phyloP scores from a whole-genome alignment of 2,329 filamentous ascomycete genomes.

The Talaromyces verruculosus region DNA sequence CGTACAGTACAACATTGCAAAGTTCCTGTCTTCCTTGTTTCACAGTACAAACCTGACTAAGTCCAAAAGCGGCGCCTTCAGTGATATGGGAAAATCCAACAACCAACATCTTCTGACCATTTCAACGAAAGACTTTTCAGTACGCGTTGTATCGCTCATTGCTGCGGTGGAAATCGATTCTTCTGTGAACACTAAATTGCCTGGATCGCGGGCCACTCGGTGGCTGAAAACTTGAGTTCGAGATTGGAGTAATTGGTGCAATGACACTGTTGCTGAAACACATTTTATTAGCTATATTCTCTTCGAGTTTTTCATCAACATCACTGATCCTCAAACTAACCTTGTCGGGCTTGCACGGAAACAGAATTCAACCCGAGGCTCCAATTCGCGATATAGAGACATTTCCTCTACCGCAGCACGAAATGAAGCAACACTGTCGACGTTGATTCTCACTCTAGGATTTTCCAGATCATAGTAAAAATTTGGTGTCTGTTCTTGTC shows the following conservation, averaged over 20 bases:
- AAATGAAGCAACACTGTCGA: background rate
- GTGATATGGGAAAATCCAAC: background rate
- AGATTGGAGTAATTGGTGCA: background rate
- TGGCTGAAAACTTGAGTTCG: background rate
- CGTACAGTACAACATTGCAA: background rate
- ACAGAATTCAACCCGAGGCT: background rate
- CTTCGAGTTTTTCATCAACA: background rate
- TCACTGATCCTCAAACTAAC: background rate
- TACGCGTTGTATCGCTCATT: background rate
- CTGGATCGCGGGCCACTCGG: background rate
- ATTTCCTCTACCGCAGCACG: background rate
- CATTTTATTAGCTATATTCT: background rate
- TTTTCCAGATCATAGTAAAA: constrained; percentile 3
- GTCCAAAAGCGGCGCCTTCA: background rate
- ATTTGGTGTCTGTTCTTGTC: background rate
- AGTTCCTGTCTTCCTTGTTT: background rate
- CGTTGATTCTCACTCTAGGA: background rate
- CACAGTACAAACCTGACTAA: background rate
- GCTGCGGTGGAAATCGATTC: background rate
- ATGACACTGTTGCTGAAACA: background rate
- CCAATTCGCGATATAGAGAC: background rate
- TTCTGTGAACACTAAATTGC: background rate
- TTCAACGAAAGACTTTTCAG: background rate
- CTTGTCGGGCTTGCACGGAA: background rate
- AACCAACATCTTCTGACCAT: background rate